Base-by-base conservation (phyloP, 2,329 filamentous ascomycete species). In the Fusarium sororula region DNA sequence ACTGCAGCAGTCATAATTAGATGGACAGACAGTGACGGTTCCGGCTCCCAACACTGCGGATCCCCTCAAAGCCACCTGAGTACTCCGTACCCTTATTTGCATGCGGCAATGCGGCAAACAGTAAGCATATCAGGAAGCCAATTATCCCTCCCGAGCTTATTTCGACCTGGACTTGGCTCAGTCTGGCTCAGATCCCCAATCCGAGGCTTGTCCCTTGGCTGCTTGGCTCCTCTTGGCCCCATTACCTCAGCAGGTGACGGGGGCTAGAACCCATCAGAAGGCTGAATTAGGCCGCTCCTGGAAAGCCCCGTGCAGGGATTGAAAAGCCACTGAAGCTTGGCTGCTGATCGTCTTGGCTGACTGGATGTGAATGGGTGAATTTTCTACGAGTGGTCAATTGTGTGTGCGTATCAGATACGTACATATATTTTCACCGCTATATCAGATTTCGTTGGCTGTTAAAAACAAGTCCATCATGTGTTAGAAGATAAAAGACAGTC, bases 91-190 rank as follows among this genome's bases (percentile, higher is more conserved):
- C 51, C 61, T 70, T 73, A 53, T 60, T 67, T 68, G 54, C 61
- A 70, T 72, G 69, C 66, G 64, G 65, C 65, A 73, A 69, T 69
- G 56, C 67, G 68, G 68, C 59, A 72, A 69, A 54, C 59, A 71
- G 70, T 68, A 74, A 74, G 71, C 71, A 74, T 72, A 62, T 64
- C 48, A 64, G 30, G 20, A 63, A 57, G 58, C 70, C 66, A 71
- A 63, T 70, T 37, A 73, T 59, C 56, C 48, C 32, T 59, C 44
- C 47, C 32, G 61, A 68, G 67, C 71, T 74, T 74, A 74, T 74
- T 74, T 72, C 58, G 35, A 42, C 45, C 62, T 63, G 45, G 44
- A 45, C 56, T 59, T 44, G 51, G 47, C 48, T 53, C 45, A 38
- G 50, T 48, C 35, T 70, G 64, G 59, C 44, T 60, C 28, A 39